Base-by-base conservation (phyloP, 2,329 filamentous ascomycete species). In the Aureobasidium sp. region DNA sequence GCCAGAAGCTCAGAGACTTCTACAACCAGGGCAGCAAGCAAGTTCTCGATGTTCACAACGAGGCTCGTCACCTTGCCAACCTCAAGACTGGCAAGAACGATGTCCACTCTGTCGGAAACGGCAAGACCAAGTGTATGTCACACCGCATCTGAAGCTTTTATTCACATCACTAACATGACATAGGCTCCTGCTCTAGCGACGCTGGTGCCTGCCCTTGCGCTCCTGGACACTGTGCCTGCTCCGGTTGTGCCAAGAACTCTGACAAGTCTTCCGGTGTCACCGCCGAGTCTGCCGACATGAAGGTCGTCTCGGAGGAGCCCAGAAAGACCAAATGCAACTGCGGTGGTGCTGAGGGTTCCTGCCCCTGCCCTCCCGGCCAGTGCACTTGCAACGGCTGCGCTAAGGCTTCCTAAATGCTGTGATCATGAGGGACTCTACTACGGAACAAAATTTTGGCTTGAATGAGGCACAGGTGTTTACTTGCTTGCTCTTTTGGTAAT, bases 41-140 rank as follows among this genome's bases (percentile, higher is more conserved):
- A 77, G 91, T 97, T 36, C 82, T 91, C 70, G 94, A 99, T 73
- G 94, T 99, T 51, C 94, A 99, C 78, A 83, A 82, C 65, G 94
- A 99, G 82, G 94, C 94, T 36, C 84, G 88, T 66, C 87, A 94
- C 68, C 81, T 99, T 61, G 93, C 93, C 55, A 86, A 96, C 67
- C 76, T 99, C 68, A 97, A 97, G 87, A 87, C 85, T 73, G 77
- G 71, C 64, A 73, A 75, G 68, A 82, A 85, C 49, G 83, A 84
- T 2, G 74, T 75, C 53, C 72, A 80, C 58, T 49, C 60, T 67
- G 67, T 73, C 22, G 70, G 75, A 6, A 68, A 72, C 3, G 73
- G 71, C 64, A 70, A 75, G 37, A 78, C 76, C 12, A 70, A 74
- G 67, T 80, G 79, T 64, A 62, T 58, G 62, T 57, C 14, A 12